Evolutionary conservation across 2,329 filamentous ascomycete species (phyloP), one percentile per base, ranked within the genome.

Genomic region (Zalaria sp.): DNA sequence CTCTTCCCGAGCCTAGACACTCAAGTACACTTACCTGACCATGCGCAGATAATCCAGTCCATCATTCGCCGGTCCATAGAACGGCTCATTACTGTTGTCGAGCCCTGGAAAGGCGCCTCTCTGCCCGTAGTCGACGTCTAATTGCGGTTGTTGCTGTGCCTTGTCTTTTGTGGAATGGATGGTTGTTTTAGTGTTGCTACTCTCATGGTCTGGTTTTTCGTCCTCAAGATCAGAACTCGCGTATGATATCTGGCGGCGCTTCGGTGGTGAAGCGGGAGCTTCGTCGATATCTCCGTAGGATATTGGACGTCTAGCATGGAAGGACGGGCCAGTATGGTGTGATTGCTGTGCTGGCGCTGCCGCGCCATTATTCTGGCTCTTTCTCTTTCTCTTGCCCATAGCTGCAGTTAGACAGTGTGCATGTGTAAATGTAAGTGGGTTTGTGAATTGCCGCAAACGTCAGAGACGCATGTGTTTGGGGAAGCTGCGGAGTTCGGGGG

Each of bases 31-130:
- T 71, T 66, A 84, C 81, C 81, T 72, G 43, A 86, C 81, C 59
- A 79, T 76, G 50, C 69, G 71, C 46, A 87, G 60, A 62, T 87
- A 87, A 40, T 75, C 77, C 52, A 85, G 62, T 1, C 80, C 80
- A 59, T 83, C 78, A 28, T 69, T 65, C 41, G 79, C 74, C 38
- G 80, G 75, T 60, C 25, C 72, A 71, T 6, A 80, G 77, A 51
- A 87, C 81, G 37, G 81, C 79, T 53, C 76, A 3, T 65, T 57
- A 34, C 56, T 44, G 45, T 71, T 66, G 37, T 75, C 71, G 9
- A 75, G 60, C n/a, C 72, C 72, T 5, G 80, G 78, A 51, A 87
- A 82, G 35, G 81, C 81, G 52, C 77, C 76, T 58, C 77, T 75
- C 60, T 85, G 81, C 34, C 82, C 82, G 58, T 77, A 84, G 2